A percentile compares a stretch with the other conserved stretches of the same genome.
These are phyloP conservation scores for Raffaelea arxii DNA, from an alignment of 2,329 filamentous ascomycete genomes.

Conservation along the genomic window DNA sequence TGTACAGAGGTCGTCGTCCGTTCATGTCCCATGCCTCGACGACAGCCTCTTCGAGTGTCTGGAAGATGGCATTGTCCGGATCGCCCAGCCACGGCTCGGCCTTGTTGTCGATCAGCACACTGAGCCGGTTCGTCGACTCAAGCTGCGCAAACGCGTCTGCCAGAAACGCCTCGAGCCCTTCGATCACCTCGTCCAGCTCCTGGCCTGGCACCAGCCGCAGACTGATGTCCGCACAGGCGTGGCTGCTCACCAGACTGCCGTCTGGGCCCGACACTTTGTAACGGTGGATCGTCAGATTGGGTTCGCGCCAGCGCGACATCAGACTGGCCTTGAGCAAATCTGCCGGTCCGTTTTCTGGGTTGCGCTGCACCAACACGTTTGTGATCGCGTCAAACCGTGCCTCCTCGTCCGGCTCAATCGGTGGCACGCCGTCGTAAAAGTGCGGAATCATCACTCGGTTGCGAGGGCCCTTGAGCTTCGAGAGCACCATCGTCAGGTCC, in stretches of 20 bases:
- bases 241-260: conserved; percentile 81
- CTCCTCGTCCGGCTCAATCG: conserved; percentile 65
- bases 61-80: conserved; percentile 81
- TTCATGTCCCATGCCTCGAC: conserved; percentile 69
- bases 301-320: conserved; percentile 92
- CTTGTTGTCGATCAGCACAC: conserved; percentile 79
- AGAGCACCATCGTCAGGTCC: conserved; percentile 75
- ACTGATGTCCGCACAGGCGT: conserved; percentile 81
- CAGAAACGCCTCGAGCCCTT: conserved; percentile 57
- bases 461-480: conserved; percentile 69
- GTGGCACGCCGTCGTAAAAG: conserved; percentile 79
- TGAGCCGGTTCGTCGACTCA: conserved; percentile 71
- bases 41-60: conserved; percentile 76
- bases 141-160: conserved; percentile 62
- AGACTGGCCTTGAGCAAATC: conserved; percentile 71
- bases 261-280: conserved; percentile 90
- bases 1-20: conserved; percentile 68
- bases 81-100: conserved; percentile 96
- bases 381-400: conserved; percentile 78
- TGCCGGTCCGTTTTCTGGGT: conserved; percentile 49
- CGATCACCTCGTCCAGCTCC: conserved; percentile 68
- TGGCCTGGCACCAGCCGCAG: conserved; percentile 91
- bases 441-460: conserved; percentile 77
- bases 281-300: conserved; percentile 85
- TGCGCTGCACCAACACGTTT: conserved; percentile 61